Conservation (phyloP, 2,329 filamentous ascomycete species). For the Spiromastix sp. region DNA sequence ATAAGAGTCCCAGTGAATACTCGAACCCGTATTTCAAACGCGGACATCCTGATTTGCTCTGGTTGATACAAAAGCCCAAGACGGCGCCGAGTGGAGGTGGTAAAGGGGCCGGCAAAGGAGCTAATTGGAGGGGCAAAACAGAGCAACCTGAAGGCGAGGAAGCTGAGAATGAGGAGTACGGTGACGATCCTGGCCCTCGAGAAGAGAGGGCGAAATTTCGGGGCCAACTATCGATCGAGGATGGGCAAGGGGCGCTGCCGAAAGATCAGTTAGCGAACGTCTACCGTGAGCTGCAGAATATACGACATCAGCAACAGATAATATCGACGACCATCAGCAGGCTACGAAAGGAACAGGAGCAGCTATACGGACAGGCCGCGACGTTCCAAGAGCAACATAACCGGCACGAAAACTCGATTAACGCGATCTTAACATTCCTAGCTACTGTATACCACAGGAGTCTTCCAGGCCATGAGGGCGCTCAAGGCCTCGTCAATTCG, state of each 20-base stretch:
- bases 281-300: conserved; percentile 66
- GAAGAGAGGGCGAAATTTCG: conserved; percentile 26
- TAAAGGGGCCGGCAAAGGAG: conserved; percentile 40
- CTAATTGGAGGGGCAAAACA: conserved; percentile 34
- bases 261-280: conserved; percentile 68
- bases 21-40: conserved; percentile 93
- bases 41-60: conserved; percentile 82
- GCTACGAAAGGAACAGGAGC: conserved; percentile 74
- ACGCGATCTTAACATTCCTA: conserved; percentile 93
- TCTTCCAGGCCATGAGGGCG: conserved; percentile 68
- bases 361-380: conserved; percentile 77
- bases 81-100: conserved; percentile 48
- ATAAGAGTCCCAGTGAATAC: conserved; percentile 97
- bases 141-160: conserved; percentile 58
- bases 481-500: conserved; percentile 72
- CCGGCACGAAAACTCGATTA: conserved; percentile 97
- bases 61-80: conserved; percentile 94
- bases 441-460: conserved; percentile 95
- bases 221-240: conserved; percentile 32
- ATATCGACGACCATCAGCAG: conserved; percentile 75
- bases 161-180: conserved; percentile 55
- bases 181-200: conserved; percentile 28
- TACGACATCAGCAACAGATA: conserved; percentile 76
- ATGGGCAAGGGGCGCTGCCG: conserved; percentile 36
- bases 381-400: conserved; percentile 87